Base-by-base conservation (phyloP, 2,329 filamentous ascomycete species). In the Phaeophleospora eucalypticola region DNA sequence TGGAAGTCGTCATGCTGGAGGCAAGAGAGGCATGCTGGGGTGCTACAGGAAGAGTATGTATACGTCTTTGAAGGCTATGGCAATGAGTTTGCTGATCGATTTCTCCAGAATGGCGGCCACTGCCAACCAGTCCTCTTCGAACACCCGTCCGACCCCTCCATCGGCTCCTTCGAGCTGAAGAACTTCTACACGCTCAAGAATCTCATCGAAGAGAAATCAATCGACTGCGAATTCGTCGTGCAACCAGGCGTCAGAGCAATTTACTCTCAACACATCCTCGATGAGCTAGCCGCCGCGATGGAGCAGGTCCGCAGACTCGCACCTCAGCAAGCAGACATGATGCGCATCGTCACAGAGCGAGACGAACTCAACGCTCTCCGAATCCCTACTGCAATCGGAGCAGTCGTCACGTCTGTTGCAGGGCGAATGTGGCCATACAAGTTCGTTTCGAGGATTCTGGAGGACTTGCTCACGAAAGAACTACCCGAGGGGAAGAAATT, bases 391-490 rank as follows among this genome's bases (percentile, higher is more conserved):
- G 83, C 81, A 4, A 62, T 75, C 6, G 87, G 83, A 2, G 85
- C 82, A 4, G 75, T 89, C 3, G 69, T 84, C 14, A 84, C 84
- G 51, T 70, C 71, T 34, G 70, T 79, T 35, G 86, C 87, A 0
- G 86, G 82, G 0, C 81, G 81, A 56, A 64, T 88, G 37, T 90
- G 86, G 86, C 89, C 89, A 0, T 95, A 94, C 67, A 94, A 93
- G 68, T 78, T 94, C 15, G 82, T 95, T 2, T 73, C 81, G 1
- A 84, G 82, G 67, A 74, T 90, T 0, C 69, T 95, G 1, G 80
- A 87, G 61, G 66, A 71, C 7, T 74, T 87, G 0, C 59, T 78
- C 6, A 67, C 72, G 15, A 64, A 65, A 52, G 2, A 21, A 52
- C 0, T 24, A 51, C 56, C 1, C n/a, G 43, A 12, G 24, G 7